phyloP scores from a whole-genome alignment of 495 filamentous ascomycete genomes.

The Pyrenula aspistea region DNA sequence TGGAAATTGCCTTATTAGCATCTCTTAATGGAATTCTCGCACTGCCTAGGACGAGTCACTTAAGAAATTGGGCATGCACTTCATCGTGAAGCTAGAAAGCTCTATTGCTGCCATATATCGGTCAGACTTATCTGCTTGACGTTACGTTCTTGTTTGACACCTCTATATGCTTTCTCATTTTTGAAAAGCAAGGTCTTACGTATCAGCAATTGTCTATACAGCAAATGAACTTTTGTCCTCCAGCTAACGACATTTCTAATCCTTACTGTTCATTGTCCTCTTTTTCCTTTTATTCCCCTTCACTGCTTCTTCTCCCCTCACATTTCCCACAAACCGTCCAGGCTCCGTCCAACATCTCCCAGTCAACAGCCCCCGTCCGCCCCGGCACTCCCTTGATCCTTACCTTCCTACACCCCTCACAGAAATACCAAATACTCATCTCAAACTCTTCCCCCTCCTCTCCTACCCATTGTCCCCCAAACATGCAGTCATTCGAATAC shows the following conservation, averaged over 20 bases:
- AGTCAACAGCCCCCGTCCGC: neutral
- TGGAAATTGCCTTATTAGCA: too few species aligned
- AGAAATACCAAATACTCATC: neutral
- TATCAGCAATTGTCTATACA: neutral
- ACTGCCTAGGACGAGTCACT: neutral
- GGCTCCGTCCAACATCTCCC: neutral
- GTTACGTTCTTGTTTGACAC: too few species aligned
- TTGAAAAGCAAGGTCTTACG: neutral
- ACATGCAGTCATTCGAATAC: neutral
- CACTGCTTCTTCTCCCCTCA: neutral
- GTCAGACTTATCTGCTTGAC: too few species aligned
- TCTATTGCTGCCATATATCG: neutral
- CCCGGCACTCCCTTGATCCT: neutral
- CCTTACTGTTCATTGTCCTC: neutral
- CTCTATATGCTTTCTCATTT: neutral
- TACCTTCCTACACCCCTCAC: neutral
- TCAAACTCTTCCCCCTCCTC: neutral
- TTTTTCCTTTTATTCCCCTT: neutral
- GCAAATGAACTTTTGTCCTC: neutral
- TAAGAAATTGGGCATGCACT: neutral
- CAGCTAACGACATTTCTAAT: neutral
- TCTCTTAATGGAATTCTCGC: neutral
- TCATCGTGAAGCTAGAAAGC: neutral
- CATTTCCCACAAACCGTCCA: neutral
- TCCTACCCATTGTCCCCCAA: neutral